phyloP scores from a whole-genome alignment of 495 filamentous ascomycete genomes.

The Aspergillus leporis region DNA sequence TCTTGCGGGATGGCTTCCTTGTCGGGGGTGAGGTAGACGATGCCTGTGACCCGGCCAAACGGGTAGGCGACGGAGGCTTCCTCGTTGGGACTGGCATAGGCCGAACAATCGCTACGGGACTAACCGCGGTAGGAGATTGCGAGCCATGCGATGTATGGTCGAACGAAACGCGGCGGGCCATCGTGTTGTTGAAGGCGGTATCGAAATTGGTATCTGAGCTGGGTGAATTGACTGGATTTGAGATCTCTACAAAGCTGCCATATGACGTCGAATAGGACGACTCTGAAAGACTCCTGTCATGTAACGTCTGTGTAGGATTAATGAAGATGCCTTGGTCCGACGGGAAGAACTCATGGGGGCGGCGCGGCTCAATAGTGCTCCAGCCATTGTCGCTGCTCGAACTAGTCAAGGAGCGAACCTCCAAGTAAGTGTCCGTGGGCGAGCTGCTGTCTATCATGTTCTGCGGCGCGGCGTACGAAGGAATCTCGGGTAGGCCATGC shows the following conservation, averaged over 20 bases:
- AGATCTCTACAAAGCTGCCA: constrained; percentile 80
- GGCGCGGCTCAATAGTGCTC: constrained; percentile 67
- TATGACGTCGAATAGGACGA: constrained; percentile 75
- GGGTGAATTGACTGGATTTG: constrained; percentile 69
- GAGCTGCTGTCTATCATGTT: constrained; percentile 68
- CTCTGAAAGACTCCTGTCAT: constrained; percentile 80
- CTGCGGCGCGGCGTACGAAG: constrained; percentile 45
- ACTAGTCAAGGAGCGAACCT: constrained; percentile 74
- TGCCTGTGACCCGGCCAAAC: constrained; percentile 58
- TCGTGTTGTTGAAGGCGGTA: constrained; percentile 56
- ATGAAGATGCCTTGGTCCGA: constrained; percentile 66
- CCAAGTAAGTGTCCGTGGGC: constrained; percentile 78
- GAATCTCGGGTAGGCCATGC: constrained; percentile 56
- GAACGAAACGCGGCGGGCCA: constrained; percentile 34
- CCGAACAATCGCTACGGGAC: constrained; percentile 66
- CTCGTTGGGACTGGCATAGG: constrained; percentile 67
- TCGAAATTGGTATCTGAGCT: constrained; percentile 65
- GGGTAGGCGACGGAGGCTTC: constrained; percentile 58
- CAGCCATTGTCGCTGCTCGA: constrained; percentile 85
- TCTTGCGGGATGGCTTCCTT: constrained; percentile 70
- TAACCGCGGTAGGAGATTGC: constrained; percentile 57
- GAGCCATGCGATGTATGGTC: constrained; percentile 45
- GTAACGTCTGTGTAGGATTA: constrained; percentile 82
- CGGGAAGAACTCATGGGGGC: constrained; percentile 55
- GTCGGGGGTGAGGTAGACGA: constrained; percentile 66